Conservation (phyloP, 1,139 yeast species). For the Kurtzmaniella quercitrusa region DNA sequence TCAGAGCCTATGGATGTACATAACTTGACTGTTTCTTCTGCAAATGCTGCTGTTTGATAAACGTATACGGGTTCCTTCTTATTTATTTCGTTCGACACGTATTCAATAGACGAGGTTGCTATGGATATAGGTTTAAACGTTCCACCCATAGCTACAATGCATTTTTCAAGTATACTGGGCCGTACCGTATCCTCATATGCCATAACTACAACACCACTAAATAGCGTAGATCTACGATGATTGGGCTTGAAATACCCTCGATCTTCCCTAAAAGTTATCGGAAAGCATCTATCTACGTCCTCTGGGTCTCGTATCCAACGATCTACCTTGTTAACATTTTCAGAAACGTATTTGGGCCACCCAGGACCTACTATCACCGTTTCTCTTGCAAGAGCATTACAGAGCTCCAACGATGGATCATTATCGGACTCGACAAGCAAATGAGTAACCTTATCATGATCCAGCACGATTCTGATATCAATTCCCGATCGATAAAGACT, state of each 20-base stretch:
- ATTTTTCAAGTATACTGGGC: constrained; percentile 8
- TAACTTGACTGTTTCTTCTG: not conserved
- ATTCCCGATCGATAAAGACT: constrained; percentile 12
- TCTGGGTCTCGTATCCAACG: constrained; percentile 20
- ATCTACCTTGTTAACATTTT: constrained; percentile 12
- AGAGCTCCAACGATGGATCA: constrained; percentile 5
- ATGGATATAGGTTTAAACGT: constrained; percentile 3
- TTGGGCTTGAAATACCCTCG: constrained; percentile 14
- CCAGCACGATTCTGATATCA: constrained; percentile 21
- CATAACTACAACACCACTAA: not conserved
- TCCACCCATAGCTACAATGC: constrained; percentile 17
- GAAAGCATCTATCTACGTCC: constrained; percentile 13
- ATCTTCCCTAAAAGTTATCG: constrained; percentile 10
- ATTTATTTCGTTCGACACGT: not conserved
- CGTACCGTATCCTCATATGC: constrained; percentile 7
- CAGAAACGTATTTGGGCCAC: constrained; percentile 20
- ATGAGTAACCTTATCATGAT: constrained; percentile 23
- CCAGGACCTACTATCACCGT: constrained; percentile 21
- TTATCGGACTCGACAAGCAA: constrained; percentile 15
- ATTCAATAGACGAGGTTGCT: not conserved
- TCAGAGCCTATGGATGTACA: not conserved
- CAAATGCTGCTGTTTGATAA: not conserved
- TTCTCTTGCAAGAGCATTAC: constrained; percentile 22
- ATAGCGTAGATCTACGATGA: constrained; percentile 10
- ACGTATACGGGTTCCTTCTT: not conserved